Percentiles rank a stretch among this genome's conserved stretches.
Evolutionary conservation across 2,329 filamentous ascomycete species (phyloP).

Genomic region (Ophiocordyceps unilateralis): DNA sequence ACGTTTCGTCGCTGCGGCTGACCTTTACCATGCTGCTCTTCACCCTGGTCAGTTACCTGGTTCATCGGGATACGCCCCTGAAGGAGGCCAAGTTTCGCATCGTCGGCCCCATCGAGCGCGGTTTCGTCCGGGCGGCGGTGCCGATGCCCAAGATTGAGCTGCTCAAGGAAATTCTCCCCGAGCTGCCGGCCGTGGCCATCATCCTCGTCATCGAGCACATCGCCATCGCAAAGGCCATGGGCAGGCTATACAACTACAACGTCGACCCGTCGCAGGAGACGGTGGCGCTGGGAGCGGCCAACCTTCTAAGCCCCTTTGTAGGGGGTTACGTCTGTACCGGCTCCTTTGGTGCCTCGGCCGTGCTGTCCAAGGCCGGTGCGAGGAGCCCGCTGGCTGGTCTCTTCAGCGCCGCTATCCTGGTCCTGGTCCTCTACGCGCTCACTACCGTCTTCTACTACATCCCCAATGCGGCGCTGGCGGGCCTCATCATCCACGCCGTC

Average conservation of each 20-base stretch:
- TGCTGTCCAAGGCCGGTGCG: conserved; percentile 72
- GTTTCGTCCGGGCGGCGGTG: conserved; percentile 46
- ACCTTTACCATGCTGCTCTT: conserved; percentile 63
- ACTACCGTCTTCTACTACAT: conserved; percentile 71
- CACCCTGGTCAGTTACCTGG: conserved; percentile 54
- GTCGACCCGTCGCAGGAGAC: conserved; percentile 67
- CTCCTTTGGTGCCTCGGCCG: conserved; percentile 51
- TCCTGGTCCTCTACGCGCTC: conserved; percentile 62
- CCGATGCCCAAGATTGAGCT: conserved; percentile 38
- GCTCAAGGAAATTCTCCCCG: conserved; percentile 36
- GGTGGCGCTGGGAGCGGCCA: conserved; percentile 60
- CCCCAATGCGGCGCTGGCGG: conserved; percentile 51
- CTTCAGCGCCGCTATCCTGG: conserved; percentile 58
- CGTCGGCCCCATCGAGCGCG: conserved; percentile 47
- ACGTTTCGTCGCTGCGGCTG: conserved; percentile 55
- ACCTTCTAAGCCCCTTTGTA: conserved; percentile 59
- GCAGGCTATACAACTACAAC: conserved; percentile 61
- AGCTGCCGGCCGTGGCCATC: conserved; percentile 57
- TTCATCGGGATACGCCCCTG: conserved; percentile 36
- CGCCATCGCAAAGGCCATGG: conserved; percentile 70
- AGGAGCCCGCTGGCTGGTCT: conserved; percentile 63
- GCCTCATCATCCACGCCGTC: conserved; percentile 71
- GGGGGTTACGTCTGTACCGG: conserved; percentile 32
- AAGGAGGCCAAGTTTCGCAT: conserved; percentile 39
- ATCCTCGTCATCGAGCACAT: conserved; percentile 72